Evolutionary conservation across 2,329 filamentous ascomycete species (phyloP), one percentile per base, ranked within the genome.

Genomic region (Westerdykella sp.): DNA sequence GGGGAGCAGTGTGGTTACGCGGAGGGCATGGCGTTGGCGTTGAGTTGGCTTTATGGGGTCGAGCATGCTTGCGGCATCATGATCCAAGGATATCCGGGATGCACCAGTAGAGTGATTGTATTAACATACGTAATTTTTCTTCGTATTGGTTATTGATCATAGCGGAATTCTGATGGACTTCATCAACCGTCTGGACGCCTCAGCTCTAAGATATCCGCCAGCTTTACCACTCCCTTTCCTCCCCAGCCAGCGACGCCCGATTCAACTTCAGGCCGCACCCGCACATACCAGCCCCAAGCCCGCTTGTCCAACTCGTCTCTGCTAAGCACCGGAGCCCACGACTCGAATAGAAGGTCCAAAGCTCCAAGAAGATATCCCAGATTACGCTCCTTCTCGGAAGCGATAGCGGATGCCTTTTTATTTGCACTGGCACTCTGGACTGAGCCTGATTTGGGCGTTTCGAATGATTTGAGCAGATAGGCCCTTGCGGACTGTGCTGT

Each of bases 211-310:
- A 95, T 86, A 51, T 80, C 79, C 12, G 70, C 69, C 30, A 94
- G 62, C 52, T 73, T 80, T 22, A 95, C 71, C 42, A 73, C 69
- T 1, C 85, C 87, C 65, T 91, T 93, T 11, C 84, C 85, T 22
- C 88, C 88, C 88, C 88, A 95, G 1, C 89, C 88, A 15, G 80
- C 78, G 38, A 79, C 78, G 0, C 88, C 89, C 44, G 74, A 69
- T 45, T 85, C 81, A 2, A 95, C 84, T 15, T 87, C 82, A 1
- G 88, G 88, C 49, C 89, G 73, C 15, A 90, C 80, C 16, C 78
- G 75, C 1, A 84, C 73, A 65, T 95, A 95, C 88, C 88, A 95
- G 10, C 71, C 71, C 86, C 87, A 94, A 14, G 87, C 85, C 46
- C 81, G 77, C 48, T 76, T 75, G 60, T 95, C 86, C 41, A 95